Conservation (phyloP, 2,329 filamentous ascomycete genomes). For the Cercospora zeina region DNA sequence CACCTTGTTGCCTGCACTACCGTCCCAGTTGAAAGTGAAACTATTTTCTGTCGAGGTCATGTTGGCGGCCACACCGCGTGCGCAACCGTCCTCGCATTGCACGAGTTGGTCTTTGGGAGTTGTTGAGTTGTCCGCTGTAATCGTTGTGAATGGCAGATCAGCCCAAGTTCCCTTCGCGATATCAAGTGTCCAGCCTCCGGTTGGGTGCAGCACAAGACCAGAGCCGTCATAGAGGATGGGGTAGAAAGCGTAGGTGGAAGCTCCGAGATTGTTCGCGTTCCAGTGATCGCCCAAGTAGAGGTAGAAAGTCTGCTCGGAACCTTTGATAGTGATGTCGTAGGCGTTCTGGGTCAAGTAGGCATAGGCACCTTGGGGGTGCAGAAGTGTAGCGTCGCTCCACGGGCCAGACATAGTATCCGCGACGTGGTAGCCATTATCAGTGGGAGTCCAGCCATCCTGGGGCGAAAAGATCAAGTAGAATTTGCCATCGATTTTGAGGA, state of each 20-base stretch:
- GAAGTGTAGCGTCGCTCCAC: constrained; percentile 62
- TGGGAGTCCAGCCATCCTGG: constrained; percentile 50
- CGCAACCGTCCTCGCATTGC: constrained; percentile 27
- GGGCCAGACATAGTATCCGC: constrained; percentile 59
- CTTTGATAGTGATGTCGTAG: constrained; percentile 55
- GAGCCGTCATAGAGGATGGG: constrained; percentile 30
- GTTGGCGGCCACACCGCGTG: constrained; percentile 29
- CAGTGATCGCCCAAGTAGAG: constrained; percentile 70
- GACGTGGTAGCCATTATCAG: constrained; percentile 65
- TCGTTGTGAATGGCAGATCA: constrained; percentile 29
- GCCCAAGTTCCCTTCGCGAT: constrained; percentile 29
- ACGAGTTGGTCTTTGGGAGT: constrained; percentile 25
- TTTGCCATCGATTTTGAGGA: constrained; percentile 60
- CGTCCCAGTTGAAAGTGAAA: constrained; percentile 32
- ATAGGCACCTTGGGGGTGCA: constrained; percentile 58
- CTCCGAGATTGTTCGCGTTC: constrained; percentile 57
- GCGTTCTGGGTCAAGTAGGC: constrained; percentile 64
- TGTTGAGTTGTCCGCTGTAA: constrained; percentile 28
- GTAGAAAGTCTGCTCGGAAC: constrained; percentile 40
- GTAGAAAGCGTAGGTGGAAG: constrained; percentile 34
- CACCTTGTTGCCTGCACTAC: constrained; percentile 26
- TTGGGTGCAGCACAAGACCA: constrained; percentile 28
- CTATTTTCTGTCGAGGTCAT: constrained; percentile 23
- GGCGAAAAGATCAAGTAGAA: constrained; percentile 66
- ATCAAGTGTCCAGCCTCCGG: constrained; percentile 34